Conservation (phyloP, 768 basidiomycete genomes). For the Leccinum longicurvipes region DNA sequence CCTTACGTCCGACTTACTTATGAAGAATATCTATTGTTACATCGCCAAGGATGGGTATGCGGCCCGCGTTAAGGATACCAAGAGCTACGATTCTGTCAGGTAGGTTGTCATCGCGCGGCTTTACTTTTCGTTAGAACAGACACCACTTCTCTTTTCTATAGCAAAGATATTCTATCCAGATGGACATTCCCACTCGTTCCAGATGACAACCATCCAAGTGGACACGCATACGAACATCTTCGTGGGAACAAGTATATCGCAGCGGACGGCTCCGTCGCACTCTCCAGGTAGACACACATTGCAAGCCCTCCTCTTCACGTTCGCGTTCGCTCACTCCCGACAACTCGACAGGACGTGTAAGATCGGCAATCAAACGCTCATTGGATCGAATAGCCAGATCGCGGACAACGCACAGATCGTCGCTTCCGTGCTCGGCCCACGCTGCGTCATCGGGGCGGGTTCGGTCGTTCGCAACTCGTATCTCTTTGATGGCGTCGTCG, state of each 20-base stretch:
- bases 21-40: slow-evolving; percentile 92
- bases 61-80: slow-evolving; percentile 89
- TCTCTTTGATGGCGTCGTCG: slow-evolving; percentile 72
- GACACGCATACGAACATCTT: slow-evolving; percentile 79
- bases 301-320: not conserved
- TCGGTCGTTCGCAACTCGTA: slow-evolving; percentile 73
- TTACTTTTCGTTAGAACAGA: not conserved
- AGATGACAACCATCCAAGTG: slow-evolving; percentile 86
- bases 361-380: slow-evolving; percentile 76
- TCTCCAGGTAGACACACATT: slow-evolving; percentile 64
- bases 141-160: slow-evolving; percentile 30
- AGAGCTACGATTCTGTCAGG: slow-evolving; percentile 89
- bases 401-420: slow-evolving; percentile 62
- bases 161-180: slow-evolving; percentile 88
- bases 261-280: slow-evolving; percentile 67
- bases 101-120: slow-evolving; percentile 25
- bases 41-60: slow-evolving; percentile 88
- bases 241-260: slow-evolving; percentile 89
- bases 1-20: slow-evolving; percentile 88
- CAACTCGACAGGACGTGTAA: slow-evolving; percentile 61
- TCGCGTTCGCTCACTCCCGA: not conserved
- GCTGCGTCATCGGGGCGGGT: slow-evolving; percentile 69
- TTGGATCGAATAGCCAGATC: slow-evolving; percentile 75
- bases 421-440: slow-evolving; percentile 75
- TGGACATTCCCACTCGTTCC: slow-evolving; percentile 97